Evolutionary conservation across 257 asterid species (phyloP).

Genomic region (Solanum virginianum): DNA sequence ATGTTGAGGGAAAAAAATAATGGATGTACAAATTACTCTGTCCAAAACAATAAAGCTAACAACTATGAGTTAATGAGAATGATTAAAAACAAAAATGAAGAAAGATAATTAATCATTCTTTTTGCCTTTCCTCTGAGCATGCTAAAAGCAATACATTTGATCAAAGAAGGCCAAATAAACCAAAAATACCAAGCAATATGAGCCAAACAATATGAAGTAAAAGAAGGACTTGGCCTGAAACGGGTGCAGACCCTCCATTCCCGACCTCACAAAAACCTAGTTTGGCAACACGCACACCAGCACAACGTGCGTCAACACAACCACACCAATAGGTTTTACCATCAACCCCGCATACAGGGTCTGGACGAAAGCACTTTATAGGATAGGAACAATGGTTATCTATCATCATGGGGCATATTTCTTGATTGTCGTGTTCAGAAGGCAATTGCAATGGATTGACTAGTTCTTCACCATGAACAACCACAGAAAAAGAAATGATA

Average conservation of each 20-base stretch:
- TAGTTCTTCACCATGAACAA: constrained; percentile 27
- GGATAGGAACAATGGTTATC: constrained; percentile 30
- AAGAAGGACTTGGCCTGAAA: constrained; percentile 83
- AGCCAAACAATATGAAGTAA: constrained; percentile 90
- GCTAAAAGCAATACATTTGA: neutral
- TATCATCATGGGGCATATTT: constrained; percentile 28
- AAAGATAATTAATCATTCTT: neutral
- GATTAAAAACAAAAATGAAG: neutral
- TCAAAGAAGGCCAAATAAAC: constrained; percentile 59
- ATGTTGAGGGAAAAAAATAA: neutral
- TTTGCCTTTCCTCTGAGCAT: neutral
- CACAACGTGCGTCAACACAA: constrained; percentile 83
- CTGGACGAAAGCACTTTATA: constrained; percentile 75
- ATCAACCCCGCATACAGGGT: constrained; percentile 84
- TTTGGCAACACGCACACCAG: constrained; percentile 59
- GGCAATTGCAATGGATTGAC: constrained; percentile 16
- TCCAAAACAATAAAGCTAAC: neutral
- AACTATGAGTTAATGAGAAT: neutral
- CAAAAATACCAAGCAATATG: constrained; percentile 68
- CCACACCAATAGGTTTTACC: constrained; percentile 97
- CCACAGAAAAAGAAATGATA: constrained; percentile 12
- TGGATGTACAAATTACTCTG: neutral
- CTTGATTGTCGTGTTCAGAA: constrained; percentile 21
- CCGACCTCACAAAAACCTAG: constrained; percentile 72
- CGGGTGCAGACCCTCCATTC: constrained; percentile 68